phyloP scores from a whole-genome alignment of 164 flowering plant genomes.

The Chimonanthus salicifolius region DNA sequence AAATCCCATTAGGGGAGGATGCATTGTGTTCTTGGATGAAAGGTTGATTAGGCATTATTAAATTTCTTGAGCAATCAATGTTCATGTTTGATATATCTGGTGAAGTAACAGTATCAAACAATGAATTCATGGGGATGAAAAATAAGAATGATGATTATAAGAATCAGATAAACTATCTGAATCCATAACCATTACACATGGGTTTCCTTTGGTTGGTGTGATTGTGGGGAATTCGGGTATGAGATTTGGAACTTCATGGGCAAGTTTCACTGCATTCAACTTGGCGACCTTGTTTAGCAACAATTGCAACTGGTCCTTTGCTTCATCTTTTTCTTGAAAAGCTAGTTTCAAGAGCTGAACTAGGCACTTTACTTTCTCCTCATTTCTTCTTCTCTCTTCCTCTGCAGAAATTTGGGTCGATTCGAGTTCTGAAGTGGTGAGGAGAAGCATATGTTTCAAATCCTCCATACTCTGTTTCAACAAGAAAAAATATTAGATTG shows the following conservation, averaged over 20 bases:
- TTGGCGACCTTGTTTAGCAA: constrained; percentile 29
- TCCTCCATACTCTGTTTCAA: constrained; percentile 43
- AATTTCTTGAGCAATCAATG: constrained; percentile 17
- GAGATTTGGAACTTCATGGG: constrained; percentile 13
- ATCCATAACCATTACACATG: constrained; percentile 64
- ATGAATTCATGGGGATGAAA: constrained; percentile 53
- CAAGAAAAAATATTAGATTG: background rate
- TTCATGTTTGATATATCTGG: constrained; percentile 46
- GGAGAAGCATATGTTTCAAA: constrained; percentile 45
- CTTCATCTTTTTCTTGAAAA: constrained; percentile 71
- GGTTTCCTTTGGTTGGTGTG: constrained; percentile 32
- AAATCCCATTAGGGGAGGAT: background rate
- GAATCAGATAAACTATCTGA: constrained; percentile 54
- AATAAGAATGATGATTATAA: constrained; percentile 34
- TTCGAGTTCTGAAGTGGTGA: constrained; percentile 45
- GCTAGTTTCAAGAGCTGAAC: constrained; percentile 40
- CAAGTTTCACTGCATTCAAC: constrained; percentile 15
- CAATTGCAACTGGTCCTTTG: constrained; percentile 47
- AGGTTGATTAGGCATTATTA: background rate
- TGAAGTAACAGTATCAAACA: constrained; percentile 48
- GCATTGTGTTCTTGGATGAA: background rate
- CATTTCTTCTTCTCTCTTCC: constrained; percentile 42
- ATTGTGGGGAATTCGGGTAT: constrained; percentile 22
- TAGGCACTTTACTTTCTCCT: constrained; percentile 36
- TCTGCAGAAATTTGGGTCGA: constrained; percentile 40